Conservation (phyloP, 306 rosid genomes). For the Dalbergia oliveri region DNA sequence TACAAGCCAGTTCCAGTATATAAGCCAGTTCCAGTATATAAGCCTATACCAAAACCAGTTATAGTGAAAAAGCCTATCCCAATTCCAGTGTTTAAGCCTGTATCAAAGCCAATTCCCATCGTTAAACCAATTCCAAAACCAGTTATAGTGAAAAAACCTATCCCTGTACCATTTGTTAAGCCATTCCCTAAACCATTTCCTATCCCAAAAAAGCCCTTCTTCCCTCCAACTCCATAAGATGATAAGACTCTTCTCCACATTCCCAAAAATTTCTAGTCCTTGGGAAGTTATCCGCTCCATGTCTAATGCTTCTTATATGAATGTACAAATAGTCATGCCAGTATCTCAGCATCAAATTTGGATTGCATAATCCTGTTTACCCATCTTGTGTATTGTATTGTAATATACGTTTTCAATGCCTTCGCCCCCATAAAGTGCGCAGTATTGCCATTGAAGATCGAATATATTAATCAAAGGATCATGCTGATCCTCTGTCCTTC, state of each 20-base stretch:
- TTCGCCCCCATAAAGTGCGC: conserved; percentile 11
- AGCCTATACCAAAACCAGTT: conserved; percentile 37
- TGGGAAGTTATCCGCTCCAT: neutral
- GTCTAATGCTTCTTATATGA: neutral
- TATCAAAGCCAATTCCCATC: conserved; percentile 14
- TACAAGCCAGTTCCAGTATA: conserved; percentile 27
- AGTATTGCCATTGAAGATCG: neutral
- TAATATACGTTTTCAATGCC: neutral
- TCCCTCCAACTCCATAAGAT: conserved; percentile 8
- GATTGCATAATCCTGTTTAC: neutral
- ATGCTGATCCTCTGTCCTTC: too few species aligned
- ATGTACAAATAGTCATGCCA: neutral
- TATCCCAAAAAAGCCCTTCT: conserved; percentile 24
- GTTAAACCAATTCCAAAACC: neutral
- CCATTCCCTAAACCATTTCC: conserved; percentile 21
- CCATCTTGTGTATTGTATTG: conserved; percentile 15
- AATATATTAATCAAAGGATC: neutral
- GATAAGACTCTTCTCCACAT: neutral
- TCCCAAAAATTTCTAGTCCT: neutral
- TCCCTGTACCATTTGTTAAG: conserved; percentile 5
- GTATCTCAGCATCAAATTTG: neutral
- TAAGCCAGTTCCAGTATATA: conserved; percentile 9
- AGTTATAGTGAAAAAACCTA: neutral
- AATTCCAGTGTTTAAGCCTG: conserved; percentile 4
- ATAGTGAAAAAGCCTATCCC: conserved; percentile 27